Percentiles rank a stretch among this genome's conserved stretches.
phyloP scores from a whole-genome alignment of 2,329 filamentous ascomycete genomes.

The Nothophoma quercina region DNA sequence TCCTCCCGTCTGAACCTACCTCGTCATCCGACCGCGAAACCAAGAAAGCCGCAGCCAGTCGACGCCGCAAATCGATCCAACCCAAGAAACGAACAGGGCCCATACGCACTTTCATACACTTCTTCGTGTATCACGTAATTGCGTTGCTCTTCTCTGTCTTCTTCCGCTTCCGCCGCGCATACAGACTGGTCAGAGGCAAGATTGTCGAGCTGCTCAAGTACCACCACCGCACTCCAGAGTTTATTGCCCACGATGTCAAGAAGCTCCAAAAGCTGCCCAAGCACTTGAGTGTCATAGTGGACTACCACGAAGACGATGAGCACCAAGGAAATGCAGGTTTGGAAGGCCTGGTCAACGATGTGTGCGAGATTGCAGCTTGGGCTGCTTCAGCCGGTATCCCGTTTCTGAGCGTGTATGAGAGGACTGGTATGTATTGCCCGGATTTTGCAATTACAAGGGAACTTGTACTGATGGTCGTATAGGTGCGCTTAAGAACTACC shows the following conservation, averaged over 20 bases:
- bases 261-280: conserved; percentile 76
- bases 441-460: too few relatives aligned
- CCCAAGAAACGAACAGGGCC: conserved; percentile 62
- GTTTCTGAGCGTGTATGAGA: conserved; percentile 89
- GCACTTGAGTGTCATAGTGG: conserved; percentile 87
- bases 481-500: conserved; percentile 90
- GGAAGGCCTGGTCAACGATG: conserved; percentile 86
- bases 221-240: conserved; percentile 92
- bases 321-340: conserved; percentile 73
- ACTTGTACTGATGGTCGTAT: conserved; percentile 6
- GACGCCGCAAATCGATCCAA: conserved; percentile 31
- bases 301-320: conserved; percentile 70
- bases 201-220: conserved; percentile 86
- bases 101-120: conserved; percentile 68
- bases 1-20: conserved; percentile 58
- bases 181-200: conserved; percentile 79
- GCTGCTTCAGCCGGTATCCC: conserved; percentile 88
- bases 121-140: conserved; percentile 72
- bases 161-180: conserved; percentile 80
- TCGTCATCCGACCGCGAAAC: conserved; percentile 24
- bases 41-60: conserved; percentile 21
- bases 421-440: conserved; percentile 70
- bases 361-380: conserved; percentile 92
- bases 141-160: conserved; percentile 89
- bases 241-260: conserved; percentile 87